Evolutionary conservation across 2,329 filamentous ascomycete genomes (phyloP).

Genomic region (Penicillium italicum): DNA sequence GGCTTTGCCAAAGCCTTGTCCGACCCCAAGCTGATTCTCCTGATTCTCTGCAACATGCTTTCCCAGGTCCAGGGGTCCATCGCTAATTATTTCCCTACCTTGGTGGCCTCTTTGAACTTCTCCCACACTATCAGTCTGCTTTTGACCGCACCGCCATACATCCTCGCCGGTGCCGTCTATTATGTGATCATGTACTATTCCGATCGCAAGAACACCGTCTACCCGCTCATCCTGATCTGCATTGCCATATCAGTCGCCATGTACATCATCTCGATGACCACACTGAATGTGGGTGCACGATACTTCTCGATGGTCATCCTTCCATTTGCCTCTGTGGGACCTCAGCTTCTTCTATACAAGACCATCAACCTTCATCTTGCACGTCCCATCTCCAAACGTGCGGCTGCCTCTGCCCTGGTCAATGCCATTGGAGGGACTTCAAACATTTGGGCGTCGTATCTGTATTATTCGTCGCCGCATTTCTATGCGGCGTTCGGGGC

Average conservation of each 20-base stretch:
- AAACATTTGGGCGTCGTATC: constrained; percentile 27
- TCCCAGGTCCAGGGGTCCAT: constrained; percentile 38
- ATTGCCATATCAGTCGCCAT: constrained; percentile 35
- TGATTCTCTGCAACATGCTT: constrained; percentile 41
- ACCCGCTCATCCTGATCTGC: constrained; percentile 36
- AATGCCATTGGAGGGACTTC: constrained; percentile 33
- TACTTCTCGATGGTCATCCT: constrained; percentile 47
- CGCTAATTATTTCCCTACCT: constrained; percentile 28
- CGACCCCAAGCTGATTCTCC: constrained; percentile 38
- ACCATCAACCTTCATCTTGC: constrained; percentile 44
- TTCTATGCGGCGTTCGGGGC: constrained; percentile 44
- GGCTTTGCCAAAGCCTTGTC: constrained; percentile 31
- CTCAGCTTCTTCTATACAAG: constrained; percentile 43
- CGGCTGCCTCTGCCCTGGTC: constrained; percentile 42
- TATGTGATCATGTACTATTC: constrained; percentile 38
- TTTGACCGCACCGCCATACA: constrained; percentile 48
- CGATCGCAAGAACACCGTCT: constrained; percentile 37
- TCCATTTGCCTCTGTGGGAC: constrained; percentile 40
- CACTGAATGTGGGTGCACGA: constrained; percentile 39
- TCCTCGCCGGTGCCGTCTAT: constrained; percentile 40
- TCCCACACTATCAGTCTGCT: constrained; percentile 41
- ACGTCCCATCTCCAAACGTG: constrained; percentile 43
- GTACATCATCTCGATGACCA: constrained; percentile 39
- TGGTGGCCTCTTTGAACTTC: constrained; percentile 24
- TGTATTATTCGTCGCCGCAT: constrained; percentile 27